phyloP scores from a whole-genome alignment of 176 grass and related monocot species.

The Aegilops umbellulata region DNA sequence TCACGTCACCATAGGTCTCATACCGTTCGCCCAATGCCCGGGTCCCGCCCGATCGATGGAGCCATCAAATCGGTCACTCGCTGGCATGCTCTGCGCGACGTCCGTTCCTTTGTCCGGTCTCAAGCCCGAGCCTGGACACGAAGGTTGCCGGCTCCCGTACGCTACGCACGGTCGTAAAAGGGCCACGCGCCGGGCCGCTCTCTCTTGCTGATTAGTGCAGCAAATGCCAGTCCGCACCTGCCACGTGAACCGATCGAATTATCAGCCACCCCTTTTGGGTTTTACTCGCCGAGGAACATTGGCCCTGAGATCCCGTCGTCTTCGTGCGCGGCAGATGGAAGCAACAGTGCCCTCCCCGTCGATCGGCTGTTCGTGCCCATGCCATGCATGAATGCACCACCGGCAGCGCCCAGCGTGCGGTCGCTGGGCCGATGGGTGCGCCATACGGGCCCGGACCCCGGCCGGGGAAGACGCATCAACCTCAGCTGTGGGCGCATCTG shows the following conservation, averaged over 20 bases:
- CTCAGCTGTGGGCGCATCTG: not conserved
- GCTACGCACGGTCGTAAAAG: not conserved
- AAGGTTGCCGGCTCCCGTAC: not conserved
- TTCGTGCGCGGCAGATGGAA: not conserved
- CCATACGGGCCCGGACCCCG: not conserved
- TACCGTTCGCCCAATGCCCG: not conserved
- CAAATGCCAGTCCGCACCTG: too few species aligned
- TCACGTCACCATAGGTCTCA: not conserved
- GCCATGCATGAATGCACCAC: not conserved
- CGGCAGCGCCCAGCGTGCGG: not conserved
- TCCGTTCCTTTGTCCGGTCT: not conserved
- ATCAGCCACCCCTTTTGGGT: not conserved
- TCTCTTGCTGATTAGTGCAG: not conserved
- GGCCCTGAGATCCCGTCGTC: not conserved
- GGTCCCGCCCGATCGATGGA: not conserved
- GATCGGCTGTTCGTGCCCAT: not conserved
- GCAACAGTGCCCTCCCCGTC: not conserved
- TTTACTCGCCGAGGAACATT: not conserved
- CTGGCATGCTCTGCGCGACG: not conserved
- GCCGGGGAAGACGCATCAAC: not conserved
- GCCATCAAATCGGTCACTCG: not conserved
- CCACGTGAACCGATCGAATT: not conserved
- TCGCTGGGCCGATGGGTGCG: not conserved
- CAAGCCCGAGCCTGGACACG: not conserved
- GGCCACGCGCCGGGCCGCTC: too few species aligned